phyloP scores from a whole-genome alignment of 495 filamentous ascomycete species.

The Amorphotheca resinae region DNA sequence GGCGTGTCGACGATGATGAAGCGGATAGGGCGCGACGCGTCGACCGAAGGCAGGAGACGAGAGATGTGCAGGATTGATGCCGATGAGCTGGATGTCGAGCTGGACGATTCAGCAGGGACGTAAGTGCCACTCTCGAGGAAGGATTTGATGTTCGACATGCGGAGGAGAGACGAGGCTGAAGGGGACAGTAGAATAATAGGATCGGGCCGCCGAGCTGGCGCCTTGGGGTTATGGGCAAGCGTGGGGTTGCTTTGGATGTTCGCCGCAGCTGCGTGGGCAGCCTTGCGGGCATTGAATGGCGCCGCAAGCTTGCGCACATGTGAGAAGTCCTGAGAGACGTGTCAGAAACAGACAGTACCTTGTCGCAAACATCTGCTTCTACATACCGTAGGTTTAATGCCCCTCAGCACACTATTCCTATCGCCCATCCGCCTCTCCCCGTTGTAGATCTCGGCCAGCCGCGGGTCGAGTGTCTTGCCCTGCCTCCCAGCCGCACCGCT shows the following conservation, averaged over 20 bases:
- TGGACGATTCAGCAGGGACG: conserved; percentile 58
- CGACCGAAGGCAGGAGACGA: conserved; percentile 65
- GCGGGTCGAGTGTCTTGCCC: conserved; percentile 57
- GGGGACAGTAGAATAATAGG: conserved; percentile 98
- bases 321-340: conserved; percentile 76
- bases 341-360: conserved; percentile 12
- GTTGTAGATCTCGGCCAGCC: conserved; percentile 77
- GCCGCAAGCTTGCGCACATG: conserved; percentile 79
- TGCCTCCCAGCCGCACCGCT: conserved; percentile 36
- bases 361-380: not conserved
- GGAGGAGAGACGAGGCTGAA: conserved; percentile 94
- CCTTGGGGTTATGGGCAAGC: conserved; percentile 36
- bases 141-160: conserved; percentile 90
- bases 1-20: conserved; percentile 92
- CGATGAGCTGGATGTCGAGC: conserved; percentile 37
- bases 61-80: conserved; percentile 73
- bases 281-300: conserved; percentile 40
- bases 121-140: conserved; percentile 85
- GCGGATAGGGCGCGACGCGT: conserved; percentile 58
- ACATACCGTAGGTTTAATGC: conserved; percentile 80
- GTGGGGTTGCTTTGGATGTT: conserved; percentile 25
- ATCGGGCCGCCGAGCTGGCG: conserved; percentile 50
- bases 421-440: conserved; percentile 86
- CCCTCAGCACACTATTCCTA: conserved; percentile 74
- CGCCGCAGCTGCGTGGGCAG: conserved; percentile 38